Conservation (phyloP, 495 filamentous ascomycete species). For the Aspergillus homomorphus region DNA sequence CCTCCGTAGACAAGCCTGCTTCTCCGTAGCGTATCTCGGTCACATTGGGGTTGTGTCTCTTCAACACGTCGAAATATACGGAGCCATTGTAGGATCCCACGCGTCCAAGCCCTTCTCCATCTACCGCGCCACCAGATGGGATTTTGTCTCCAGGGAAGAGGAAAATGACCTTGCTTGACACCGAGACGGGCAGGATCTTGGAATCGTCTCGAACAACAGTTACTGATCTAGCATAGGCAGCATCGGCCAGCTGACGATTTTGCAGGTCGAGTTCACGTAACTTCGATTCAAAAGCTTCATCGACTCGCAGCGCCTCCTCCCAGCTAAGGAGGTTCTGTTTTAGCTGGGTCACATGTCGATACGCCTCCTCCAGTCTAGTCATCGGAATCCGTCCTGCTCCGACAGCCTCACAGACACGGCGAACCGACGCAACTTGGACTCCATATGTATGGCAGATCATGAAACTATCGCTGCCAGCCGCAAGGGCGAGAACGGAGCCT, state of each 20-base stretch:
- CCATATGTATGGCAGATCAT: constrained; percentile 52
- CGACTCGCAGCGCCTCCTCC: constrained; percentile 22
- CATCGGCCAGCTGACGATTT: constrained; percentile 22
- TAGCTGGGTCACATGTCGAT: constrained; percentile 32
- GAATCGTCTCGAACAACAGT: constrained; percentile 40
- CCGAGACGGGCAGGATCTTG: constrained; percentile 34
- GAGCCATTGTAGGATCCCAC: constrained; percentile 33
- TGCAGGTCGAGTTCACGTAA: neutral
- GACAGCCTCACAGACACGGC: constrained; percentile 38
- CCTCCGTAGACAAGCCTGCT: constrained; percentile 25
- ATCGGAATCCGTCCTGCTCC: constrained; percentile 32
- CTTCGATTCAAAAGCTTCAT: constrained; percentile 8
- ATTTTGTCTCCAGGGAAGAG: constrained; percentile 44
- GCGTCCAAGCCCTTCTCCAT: constrained; percentile 40
- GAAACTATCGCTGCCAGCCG: constrained; percentile 48
- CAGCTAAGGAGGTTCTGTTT: constrained; percentile 37
- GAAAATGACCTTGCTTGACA: constrained; percentile 30
- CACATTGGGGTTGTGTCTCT: constrained; percentile 19
- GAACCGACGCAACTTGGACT: constrained; percentile 44
- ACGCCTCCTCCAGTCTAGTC: constrained; percentile 35
- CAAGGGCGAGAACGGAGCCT: constrained; percentile 44
- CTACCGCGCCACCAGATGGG: constrained; percentile 44
- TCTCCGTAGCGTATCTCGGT: constrained; percentile 36
- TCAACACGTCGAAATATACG: constrained; percentile 36
- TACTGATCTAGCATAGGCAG: constrained; percentile 39